Evolutionary conservation across 805 yeast species (phyloP).

Genomic region (Candida endomychidarum): DNA sequence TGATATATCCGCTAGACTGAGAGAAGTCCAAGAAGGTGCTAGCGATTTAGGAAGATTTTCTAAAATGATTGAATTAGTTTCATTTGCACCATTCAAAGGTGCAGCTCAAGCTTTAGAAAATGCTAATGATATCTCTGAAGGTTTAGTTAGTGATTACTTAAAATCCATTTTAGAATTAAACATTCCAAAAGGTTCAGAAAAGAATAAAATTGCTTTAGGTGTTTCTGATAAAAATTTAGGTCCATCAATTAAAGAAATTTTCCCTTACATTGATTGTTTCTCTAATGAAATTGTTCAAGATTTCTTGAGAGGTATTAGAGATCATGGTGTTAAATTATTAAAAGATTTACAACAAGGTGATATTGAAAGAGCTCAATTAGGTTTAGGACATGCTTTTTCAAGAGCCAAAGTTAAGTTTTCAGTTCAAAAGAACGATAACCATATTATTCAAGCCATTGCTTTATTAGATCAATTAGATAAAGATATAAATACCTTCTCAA

Average conservation of each 20-base stretch:
- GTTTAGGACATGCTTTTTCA: constrained; percentile 98
- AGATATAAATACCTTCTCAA: constrained; percentile 94
- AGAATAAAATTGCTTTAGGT: constrained; percentile 74
- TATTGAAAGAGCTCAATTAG: constrained; percentile 95
- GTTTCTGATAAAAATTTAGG: constrained; percentile 94
- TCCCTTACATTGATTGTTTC: constrained; percentile 87
- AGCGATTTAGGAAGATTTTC: constrained; percentile 84
- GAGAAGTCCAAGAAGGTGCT: constrained; percentile 91
- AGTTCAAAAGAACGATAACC: constrained; percentile 98
- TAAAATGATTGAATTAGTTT: constrained; percentile 87
- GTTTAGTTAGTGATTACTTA: constrained; percentile 89
- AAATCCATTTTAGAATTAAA: constrained; percentile 87
- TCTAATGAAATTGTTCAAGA: constrained; percentile 94
- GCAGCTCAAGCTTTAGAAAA: constrained; percentile 99
- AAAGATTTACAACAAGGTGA: constrained; percentile 94
- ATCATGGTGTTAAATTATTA: constrained; percentile 82
- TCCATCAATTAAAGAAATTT: constrained; percentile 89
- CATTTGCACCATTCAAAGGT: constrained; percentile 98
- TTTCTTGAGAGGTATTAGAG: constrained; percentile 90
- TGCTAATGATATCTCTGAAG: constrained; percentile 97
- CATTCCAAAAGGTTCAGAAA: constrained; percentile 74
- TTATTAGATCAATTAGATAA: constrained; percentile 95
- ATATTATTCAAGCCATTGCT: constrained; percentile 98
- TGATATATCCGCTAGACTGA: constrained; percentile 84
- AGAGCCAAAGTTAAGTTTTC: constrained; percentile 98